Base-by-base conservation (phyloP, 495 filamentous ascomycete species). In the Xylaria grammica region DNA sequence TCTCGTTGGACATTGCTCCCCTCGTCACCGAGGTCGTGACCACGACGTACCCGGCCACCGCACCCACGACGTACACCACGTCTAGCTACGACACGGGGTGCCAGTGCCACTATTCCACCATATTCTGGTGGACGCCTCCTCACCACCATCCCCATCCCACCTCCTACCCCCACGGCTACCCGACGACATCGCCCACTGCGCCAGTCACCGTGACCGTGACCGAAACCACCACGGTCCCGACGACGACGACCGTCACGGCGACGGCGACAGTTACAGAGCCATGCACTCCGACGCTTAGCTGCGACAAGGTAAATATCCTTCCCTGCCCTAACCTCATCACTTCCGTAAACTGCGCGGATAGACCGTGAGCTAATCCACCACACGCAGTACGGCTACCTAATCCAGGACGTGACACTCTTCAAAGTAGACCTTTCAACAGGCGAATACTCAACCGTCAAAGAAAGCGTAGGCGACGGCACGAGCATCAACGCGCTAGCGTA, bases 401-500 rank as follows among this genome's bases (percentile, higher is more conserved):
- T 67, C 22, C 65, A 67, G 17, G 30, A 29, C 11, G 27, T 46
- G 24, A 64, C 60, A 0, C 36, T 67, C 4, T 67, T 50, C 32
- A 52, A 54, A 5, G 65, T 67, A 1, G 60, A 67, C 34, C 60
- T 67, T 17, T 27, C 52, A 20, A 56, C 65, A 0, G 65, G 65
- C 44, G 24, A 24, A 1, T 59, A 26, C 19, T 52, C 45, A 1
- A 45, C 19, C 29, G 45, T 67, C 0, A 20, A 24, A 13, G 19
- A 44, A n/a, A 34, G n/a, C 51, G 4, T 67, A 19, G 65, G 53
- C 8, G 53, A 64, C 3, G 27, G 46, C n/a, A 57, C 50, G 0
- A 13, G 19, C 1, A 60, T 64, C 36, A 67, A 67, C 17, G 60
- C 65, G 26, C 64, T 67, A 0, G 65, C 44, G 0, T 67, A 64